These are phyloP conservation scores for Cercospora sp. DNA, from an alignment of 2,329 filamentous ascomycete genomes.

Conservation along the genomic window DNA sequence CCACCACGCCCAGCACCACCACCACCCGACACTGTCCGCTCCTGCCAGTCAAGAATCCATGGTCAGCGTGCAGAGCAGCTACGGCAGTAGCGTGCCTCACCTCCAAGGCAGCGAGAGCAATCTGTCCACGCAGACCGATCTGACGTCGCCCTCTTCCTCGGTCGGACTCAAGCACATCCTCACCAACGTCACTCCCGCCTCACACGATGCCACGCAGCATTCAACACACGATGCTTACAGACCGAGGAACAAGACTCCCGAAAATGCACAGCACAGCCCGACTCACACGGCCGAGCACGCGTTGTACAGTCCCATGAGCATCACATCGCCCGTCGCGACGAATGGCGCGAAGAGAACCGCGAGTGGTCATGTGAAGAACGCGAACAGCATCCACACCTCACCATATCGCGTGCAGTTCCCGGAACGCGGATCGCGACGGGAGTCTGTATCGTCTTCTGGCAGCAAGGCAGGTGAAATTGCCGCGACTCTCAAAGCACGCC, in stretches of 20 bases:
- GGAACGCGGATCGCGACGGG: constrained; percentile 61
- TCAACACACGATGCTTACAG: constrained; percentile 7
- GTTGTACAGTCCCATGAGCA: constrained; percentile 43
- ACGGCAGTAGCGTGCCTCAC: constrained; percentile 25
- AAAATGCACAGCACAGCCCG: constrained; percentile 23
- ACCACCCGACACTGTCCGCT: constrained; percentile 27
- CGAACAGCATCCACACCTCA: constrained; percentile 42
- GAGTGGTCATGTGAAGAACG: constrained; percentile 70
- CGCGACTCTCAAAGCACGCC: constrained; percentile 74
- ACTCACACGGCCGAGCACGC: constrained; percentile 28
- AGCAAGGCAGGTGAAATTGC: constrained; percentile 82
- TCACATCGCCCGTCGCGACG: constrained; percentile 42
- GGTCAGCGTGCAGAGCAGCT: constrained; percentile 30
- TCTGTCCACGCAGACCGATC: constrained; percentile 34
- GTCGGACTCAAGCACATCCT: constrained; percentile 11
- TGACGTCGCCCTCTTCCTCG: constrained; percentile 32
- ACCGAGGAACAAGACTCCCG: constrained; percentile 21
- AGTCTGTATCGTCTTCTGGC: constrained; percentile 65
- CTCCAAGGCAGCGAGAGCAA: constrained; percentile 31
- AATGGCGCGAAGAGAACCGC: constrained; percentile 72
- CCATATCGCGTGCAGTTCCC: constrained; percentile 36
- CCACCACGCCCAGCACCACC: neutral
- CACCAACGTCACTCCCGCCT: neutral
- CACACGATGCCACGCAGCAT: constrained; percentile 10
- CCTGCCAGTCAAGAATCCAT: constrained; percentile 37